Base-by-base conservation (phyloP, 2,329 filamentous ascomycete genomes). In the Eutypella sp. region DNA sequence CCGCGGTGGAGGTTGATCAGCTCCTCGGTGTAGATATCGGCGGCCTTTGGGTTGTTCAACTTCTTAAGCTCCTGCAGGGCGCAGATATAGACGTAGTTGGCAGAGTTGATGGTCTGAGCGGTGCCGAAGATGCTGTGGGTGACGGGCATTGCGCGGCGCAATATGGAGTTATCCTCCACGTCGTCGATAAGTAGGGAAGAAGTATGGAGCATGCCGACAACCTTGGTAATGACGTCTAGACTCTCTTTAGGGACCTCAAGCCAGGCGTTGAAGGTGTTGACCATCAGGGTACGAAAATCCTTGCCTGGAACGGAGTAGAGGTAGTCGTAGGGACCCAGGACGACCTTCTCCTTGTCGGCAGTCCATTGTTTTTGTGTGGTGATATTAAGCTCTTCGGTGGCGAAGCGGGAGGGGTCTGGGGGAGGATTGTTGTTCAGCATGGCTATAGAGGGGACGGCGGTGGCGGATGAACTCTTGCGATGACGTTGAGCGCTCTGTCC, bases 51-150 rank as follows among this genome's bases (percentile, higher is more conserved):
- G 61, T 88, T 89, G 50, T 76, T 72, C 46, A 95, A 78, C 56
- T 79, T 81, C 53, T 84, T 75, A 9, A 95, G 71, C 65, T 92
- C 87, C 55, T 85, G 80, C 41, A 93, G 74, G 0, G 88, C 89
- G 55, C 77, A 74, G 64, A 95, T 93, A 72, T 93, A 95, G 48
- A 92, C 80, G 67, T 95, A 95, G 68, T 95, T 95, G 52, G 89
- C 88, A 41, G 84, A 86, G 67, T 95, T 95, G 68, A 95, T 93
- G 37, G 89, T 93, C 67, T 95, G 89, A 5, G 89, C 83, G 3
- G 85, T 82, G 50, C 89, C 89, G 60, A 91, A 95, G 57, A 95
- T 89, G 63, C 74, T 81, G 68, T 95, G 87, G 3, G 89, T 87
- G 18, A 92, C 89, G 11, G 89, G 89, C 33, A 88, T 76, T 36